Evolutionary conservation across 129 eudicot species (phyloP), one percentile per base, ranked within the genome.

Genomic region (Helianthus tuberosus): DNA sequence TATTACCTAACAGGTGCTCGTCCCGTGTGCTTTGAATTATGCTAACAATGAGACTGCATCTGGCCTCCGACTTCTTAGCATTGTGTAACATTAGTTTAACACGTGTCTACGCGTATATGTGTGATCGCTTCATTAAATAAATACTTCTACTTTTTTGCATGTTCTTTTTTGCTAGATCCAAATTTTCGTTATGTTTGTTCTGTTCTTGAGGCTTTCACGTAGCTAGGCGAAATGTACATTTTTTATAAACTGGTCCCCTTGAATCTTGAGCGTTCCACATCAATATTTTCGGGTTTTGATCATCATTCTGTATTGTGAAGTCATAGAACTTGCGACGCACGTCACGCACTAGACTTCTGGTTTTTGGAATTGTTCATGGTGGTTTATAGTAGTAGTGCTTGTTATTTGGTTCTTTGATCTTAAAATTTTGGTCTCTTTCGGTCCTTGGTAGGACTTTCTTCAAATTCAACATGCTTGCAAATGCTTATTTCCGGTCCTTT

Each of bases 11-110:
- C 25, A 16, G 36, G 44, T 23, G 72, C 65, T 75, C 47, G n/a
- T n/a, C n/a, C n/a, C n/a, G 8, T 36, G 25, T 49, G 14, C 41
- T 75, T 75, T 75, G 32, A 52, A 65, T 52, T 20, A 39, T 53
- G 72, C 53, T 75, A 55, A 38, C 64, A 38, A 51, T 20, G 52
- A 38, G 39, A 74, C 63, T 35, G 3, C 12, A 8, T 49, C 51
- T 11, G 48, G 8, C 38, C 8, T 57, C 63, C 36, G 7, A 23
- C 14, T 73, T 32, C 51, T 49, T 7, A 47, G 48, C 32, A 61
- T 29, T 14, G 50, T 17, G 0, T 62, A 47, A 35, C 46, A 13
- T 2, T 38, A n/a, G 16, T 32, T 23, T 27, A n/a, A 64, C 64
- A 74, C 32, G 54, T n/a, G 23, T 58, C 57, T 8, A 15, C 12